phyloP scores from a whole-genome alignment of 306 rosid species.

The Hippophae gyantsensis region DNA sequence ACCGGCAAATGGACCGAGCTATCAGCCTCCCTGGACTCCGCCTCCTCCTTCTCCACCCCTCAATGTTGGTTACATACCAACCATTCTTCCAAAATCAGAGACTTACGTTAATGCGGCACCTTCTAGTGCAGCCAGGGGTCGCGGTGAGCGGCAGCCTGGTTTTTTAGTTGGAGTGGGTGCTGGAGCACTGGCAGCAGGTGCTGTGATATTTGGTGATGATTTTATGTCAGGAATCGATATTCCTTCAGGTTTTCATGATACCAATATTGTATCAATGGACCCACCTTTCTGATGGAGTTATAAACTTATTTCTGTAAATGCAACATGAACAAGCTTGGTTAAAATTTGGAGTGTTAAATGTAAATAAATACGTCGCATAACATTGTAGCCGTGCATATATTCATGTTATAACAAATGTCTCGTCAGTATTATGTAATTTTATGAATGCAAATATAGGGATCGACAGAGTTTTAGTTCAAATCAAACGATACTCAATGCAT shows the following conservation, averaged over 20 bases:
- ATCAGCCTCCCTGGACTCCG: background rate
- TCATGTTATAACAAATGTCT: too few relatives aligned
- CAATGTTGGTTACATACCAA: slow-evolving; percentile 48
- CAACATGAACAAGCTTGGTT: too few relatives aligned
- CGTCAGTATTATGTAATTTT: too few relatives aligned
- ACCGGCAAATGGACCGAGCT: background rate
- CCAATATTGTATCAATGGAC: slow-evolving; percentile 29
- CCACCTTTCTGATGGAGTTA: slow-evolving; percentile 36
- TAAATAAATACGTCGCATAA: too few relatives aligned
- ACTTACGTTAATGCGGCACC: slow-evolving; percentile 39
- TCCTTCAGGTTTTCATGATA: slow-evolving; percentile 38
- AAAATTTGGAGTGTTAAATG: too few relatives aligned
- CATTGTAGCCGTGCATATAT: too few relatives aligned
- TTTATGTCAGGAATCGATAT: slow-evolving; percentile 60
- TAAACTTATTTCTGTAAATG: background rate
- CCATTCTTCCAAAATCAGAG: slow-evolving; percentile 30
- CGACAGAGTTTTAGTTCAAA: too few relatives aligned
- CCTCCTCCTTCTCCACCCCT: slow-evolving; percentile 52
- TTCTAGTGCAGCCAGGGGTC: slow-evolving; percentile 27
- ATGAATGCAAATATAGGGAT: too few relatives aligned
- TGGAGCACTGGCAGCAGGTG: slow-evolving; percentile 74
- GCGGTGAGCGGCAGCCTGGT: slow-evolving; percentile 28
- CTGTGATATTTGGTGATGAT: slow-evolving; percentile 77
- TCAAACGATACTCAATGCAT: too few relatives aligned
- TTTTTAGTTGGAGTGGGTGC: slow-evolving; percentile 59